A percentile compares a stretch with the other conserved stretches of the same genome.
These are phyloP conservation scores for Xylaria sp. DNA, from an alignment of 2,329 filamentous ascomycete species.

Conservation along the genomic window DNA sequence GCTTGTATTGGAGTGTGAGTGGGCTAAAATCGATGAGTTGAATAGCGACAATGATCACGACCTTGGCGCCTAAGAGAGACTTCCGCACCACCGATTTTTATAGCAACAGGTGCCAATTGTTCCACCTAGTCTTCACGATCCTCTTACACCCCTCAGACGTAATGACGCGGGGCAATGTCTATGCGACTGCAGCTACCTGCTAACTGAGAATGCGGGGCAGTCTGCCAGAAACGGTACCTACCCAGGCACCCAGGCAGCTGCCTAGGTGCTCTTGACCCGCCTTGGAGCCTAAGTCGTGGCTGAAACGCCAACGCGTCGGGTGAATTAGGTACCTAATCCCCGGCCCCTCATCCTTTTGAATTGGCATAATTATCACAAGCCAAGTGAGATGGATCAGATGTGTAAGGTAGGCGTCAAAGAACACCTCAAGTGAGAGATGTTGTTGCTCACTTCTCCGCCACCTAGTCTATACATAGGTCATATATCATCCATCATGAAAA, in stretches of 20 bases:
- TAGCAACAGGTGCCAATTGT: conserved; percentile 1
- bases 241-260: neutral
- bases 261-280: neutral
- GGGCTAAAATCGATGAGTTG: neutral
- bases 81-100: conserved; percentile 3
- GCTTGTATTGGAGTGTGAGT: neutral
- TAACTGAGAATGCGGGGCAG: conserved; percentile 22
- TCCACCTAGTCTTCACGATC: conserved; percentile 24
- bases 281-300: conserved; percentile 38
- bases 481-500: neutral
- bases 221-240: neutral
- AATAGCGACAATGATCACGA: conserved; percentile 19
- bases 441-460: no score
- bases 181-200: conserved; percentile 27
- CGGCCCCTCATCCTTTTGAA: neutral
- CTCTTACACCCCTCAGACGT: conserved; percentile 13
- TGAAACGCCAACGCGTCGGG: conserved; percentile 42
- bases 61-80: neutral
- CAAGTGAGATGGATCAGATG: no score
- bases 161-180: conserved; percentile 30
- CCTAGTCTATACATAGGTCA: neutral
- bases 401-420: no score
- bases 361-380: neutral
- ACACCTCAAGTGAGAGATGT: no score
- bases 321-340: neutral